Evolutionary conservation across 2,329 filamentous ascomycete species (phyloP).

Genomic region (Paradendryphiella salina): DNA sequence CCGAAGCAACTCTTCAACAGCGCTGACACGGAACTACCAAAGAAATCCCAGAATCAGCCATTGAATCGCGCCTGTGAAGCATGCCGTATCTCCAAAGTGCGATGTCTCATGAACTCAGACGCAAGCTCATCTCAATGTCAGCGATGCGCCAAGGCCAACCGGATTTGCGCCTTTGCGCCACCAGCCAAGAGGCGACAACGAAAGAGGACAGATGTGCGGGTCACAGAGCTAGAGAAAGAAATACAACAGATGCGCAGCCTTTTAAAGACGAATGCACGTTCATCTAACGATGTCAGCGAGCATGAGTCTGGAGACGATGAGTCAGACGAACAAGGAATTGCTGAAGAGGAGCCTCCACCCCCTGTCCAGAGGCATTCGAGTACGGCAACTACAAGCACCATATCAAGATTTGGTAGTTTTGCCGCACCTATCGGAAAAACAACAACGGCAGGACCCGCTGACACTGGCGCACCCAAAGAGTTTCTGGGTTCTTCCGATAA

Average conservation of each 20-base stretch:
- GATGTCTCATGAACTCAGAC: constrained; percentile 37
- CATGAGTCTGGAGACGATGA: constrained; percentile 37
- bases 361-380: constrained; percentile 19
- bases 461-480: constrained; percentile 22
- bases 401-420: constrained; percentile 15
- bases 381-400: constrained; percentile 12
- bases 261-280: constrained; percentile 29
- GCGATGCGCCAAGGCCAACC: constrained; percentile 42
- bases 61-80: constrained; percentile 45
- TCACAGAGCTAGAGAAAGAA: constrained; percentile 44
- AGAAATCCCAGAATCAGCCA: constrained; percentile 34
- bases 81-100: constrained; percentile 44
- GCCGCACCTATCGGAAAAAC: constrained; percentile 4
- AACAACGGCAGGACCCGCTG: constrained; percentile 4
- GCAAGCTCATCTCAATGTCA: constrained; percentile 38
- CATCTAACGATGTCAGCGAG: constrained; percentile 32
- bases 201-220: constrained; percentile 44
- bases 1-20: constrained; percentile 20
- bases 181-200: constrained; percentile 44
- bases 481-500: constrained; percentile 30
- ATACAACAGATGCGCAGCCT: constrained; percentile 43
- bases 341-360: constrained; percentile 22
- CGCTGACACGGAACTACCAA: constrained; percentile 20
- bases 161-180: constrained; percentile 41
- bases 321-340: constrained; percentile 22